These are phyloP conservation scores for Punica granatum DNA, from an alignment of 345 rosid genomes.

Conservation along the genomic window DNA sequence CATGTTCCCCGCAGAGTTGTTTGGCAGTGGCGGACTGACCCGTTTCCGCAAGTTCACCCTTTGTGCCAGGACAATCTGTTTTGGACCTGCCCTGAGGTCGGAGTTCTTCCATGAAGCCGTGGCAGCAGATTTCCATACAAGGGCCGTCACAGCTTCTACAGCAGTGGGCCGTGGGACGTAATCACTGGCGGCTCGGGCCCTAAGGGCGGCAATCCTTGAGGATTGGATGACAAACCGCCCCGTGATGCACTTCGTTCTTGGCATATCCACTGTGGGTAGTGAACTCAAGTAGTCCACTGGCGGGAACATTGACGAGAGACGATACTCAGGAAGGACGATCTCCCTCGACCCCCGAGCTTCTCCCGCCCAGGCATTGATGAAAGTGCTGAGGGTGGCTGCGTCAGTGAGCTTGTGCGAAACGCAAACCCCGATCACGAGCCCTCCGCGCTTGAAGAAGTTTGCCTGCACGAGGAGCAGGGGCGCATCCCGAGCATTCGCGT, in stretches of 20 bases:
- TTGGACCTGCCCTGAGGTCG: neutral
- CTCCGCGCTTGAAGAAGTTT: slow-evolving; percentile 22
- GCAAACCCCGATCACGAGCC: slow-evolving; percentile 19
- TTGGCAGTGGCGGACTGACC: slow-evolving; percentile 16
- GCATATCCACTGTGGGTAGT: slow-evolving; percentile 1
- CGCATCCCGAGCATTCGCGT: slow-evolving; percentile 2
- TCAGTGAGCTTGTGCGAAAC: slow-evolving; percentile 21
- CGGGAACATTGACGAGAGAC: slow-evolving; percentile 9
- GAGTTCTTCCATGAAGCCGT: neutral
- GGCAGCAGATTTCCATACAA: slow-evolving; percentile 9
- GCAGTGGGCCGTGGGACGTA: slow-evolving; percentile 15
- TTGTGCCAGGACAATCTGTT: slow-evolving; percentile 7
- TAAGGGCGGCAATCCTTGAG: slow-evolving; percentile 19
- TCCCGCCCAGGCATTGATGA: slow-evolving; percentile 17
- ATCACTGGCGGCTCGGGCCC: slow-evolving; percentile 1
- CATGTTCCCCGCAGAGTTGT: slow-evolving; percentile 16
- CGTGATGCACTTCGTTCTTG: neutral
- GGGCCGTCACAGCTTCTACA: slow-evolving; percentile 23
- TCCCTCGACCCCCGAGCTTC: neutral
- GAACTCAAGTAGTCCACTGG: neutral
- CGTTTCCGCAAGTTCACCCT: slow-evolving; percentile 28
- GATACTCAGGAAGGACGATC: neutral
- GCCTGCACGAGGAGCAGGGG: slow-evolving; percentile 25
- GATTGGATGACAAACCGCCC: slow-evolving; percentile 16
- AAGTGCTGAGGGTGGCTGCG: slow-evolving; percentile 8